phyloP scores from a whole-genome alignment of 345 rosid genomes.

The Lepidium sativum region DNA sequence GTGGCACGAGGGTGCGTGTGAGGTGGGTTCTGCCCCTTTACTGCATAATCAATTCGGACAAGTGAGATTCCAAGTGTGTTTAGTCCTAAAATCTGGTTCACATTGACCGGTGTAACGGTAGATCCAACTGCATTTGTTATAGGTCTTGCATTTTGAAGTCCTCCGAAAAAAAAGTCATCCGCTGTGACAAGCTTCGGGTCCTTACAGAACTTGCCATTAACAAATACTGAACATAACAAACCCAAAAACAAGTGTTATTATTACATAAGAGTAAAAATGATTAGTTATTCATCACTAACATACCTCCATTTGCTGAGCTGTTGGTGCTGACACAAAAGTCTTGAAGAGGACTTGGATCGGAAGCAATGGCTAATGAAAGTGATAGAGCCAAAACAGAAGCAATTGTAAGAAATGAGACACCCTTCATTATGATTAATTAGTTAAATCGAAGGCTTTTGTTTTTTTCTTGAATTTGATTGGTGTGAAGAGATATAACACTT shows the following conservation, averaged over 20 bases:
- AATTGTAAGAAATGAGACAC: not conserved
- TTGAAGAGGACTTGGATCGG: slow-evolving; percentile 10
- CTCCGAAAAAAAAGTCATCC: not conserved
- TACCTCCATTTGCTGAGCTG: not conserved
- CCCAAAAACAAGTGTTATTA: too few species aligned
- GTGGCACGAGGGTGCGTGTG: slow-evolving; percentile 18
- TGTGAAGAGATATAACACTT: too few species aligned
- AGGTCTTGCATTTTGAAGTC: not conserved
- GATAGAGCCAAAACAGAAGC: not conserved
- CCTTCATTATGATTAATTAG: too few species aligned
- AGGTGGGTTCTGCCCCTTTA: not conserved
- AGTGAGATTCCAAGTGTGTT: slow-evolving; percentile 5
- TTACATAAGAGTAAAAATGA: too few species aligned
- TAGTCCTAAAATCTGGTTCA: not conserved
- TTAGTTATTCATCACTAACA: too few species aligned
- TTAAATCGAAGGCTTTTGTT: too few species aligned
- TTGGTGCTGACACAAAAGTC: slow-evolving; percentile 4
- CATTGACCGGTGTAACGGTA: not conserved
- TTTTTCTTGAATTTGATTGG: too few species aligned
- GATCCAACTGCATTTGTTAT: not conserved
- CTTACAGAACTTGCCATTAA: not conserved
- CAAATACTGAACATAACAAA: not conserved
- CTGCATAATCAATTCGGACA: not conserved
- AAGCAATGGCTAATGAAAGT: not conserved
- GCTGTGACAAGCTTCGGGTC: not conserved